Evolutionary conservation across 73 alveolate species (phyloP).

Genomic region (Durusdinium trenchii): DNA sequence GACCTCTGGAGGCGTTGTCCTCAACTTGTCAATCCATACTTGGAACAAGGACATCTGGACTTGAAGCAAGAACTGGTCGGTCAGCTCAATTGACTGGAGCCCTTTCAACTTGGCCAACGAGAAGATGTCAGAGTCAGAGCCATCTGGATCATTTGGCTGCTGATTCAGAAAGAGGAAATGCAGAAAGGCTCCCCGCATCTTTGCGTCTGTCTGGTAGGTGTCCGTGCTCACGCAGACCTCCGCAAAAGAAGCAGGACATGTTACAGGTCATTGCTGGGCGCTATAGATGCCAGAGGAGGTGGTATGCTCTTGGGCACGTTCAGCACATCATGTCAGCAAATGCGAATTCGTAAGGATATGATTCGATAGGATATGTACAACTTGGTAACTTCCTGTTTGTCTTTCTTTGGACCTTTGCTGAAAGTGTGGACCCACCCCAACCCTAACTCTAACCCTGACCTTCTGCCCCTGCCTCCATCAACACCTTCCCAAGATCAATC

Average conservation of each 20-base stretch:
- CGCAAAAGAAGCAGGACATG: too few species aligned
- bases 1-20: background rate
- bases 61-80: background rate
- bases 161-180: background rate
- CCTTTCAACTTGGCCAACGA: background rate
- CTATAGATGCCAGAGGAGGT: too few species aligned
- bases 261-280: too few species aligned
- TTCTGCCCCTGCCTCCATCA: background rate
- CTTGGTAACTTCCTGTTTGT: background rate
- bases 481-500: background rate
- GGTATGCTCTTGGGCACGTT: too few species aligned
- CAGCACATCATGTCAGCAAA: background rate
- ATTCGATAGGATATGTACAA: background rate
- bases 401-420: background rate
- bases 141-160: background rate
- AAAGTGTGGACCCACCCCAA: background rate
- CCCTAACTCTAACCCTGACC: background rate
- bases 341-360: background rate
- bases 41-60: background rate
- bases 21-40: background rate
- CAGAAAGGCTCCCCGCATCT: too few species aligned
- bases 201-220: too few species aligned
- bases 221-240: too few species aligned
- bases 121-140: background rate
- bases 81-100: too few species aligned